Evolutionary conservation across 1,284 basidiomycete species (phyloP).

Genomic region (Malassezia arunalokei): DNA sequence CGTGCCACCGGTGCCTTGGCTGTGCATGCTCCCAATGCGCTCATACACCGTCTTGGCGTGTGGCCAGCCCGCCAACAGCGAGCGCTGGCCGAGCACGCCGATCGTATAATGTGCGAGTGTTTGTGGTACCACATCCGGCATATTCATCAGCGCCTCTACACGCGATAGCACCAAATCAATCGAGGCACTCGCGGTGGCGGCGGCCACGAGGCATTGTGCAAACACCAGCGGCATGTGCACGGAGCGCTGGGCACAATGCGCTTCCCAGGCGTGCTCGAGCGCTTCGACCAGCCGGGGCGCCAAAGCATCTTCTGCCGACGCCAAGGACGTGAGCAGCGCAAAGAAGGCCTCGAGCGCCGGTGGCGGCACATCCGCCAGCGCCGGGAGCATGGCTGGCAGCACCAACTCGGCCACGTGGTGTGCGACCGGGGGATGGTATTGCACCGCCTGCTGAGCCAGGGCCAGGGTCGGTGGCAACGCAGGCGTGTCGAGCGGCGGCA

Average conservation of each 20-base stretch:
- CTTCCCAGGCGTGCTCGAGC: constrained; percentile 1
- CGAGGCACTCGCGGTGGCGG: constrained; percentile 18
- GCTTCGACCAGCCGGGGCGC: background rate
- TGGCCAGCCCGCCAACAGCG: constrained; percentile 27
- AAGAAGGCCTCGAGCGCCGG: background rate
- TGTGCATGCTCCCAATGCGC: constrained; percentile 25
- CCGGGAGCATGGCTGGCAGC: background rate
- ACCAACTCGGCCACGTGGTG: background rate
- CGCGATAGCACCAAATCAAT: constrained; percentile 16
- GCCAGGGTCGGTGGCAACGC: background rate
- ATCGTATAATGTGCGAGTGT: constrained; percentile 27
- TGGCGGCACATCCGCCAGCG: background rate
- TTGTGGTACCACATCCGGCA: constrained; percentile 14
- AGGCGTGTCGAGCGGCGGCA: constrained; percentile 47
- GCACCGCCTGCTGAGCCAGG: background rate
- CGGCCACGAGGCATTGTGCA: constrained; percentile 33
- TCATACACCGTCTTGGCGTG: constrained; percentile 12
- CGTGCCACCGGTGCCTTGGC: constrained; percentile 19
- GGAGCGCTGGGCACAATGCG: background rate
- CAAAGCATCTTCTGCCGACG: background rate
- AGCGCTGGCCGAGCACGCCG: constrained; percentile 31
- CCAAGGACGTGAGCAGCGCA: background rate
- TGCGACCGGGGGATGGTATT: background rate
- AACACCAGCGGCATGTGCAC: constrained; percentile 42
- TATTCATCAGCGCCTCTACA: constrained; percentile 1